Conservation (phyloP, 148 eudicot genomes). For the Vaccinium myrtillus region DNA sequence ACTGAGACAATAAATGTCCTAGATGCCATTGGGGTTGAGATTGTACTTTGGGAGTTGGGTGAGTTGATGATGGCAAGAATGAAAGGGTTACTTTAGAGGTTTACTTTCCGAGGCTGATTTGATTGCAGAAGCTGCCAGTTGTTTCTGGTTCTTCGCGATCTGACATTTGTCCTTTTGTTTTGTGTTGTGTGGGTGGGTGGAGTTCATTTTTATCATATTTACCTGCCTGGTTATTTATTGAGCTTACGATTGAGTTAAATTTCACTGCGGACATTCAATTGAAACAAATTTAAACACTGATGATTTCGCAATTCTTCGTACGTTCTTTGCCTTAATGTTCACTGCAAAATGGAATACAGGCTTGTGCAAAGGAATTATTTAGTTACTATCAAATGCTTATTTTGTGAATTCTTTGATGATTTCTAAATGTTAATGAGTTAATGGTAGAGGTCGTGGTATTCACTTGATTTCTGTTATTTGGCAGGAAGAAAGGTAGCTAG, state of each 20-base stretch:
- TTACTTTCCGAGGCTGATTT: not conserved
- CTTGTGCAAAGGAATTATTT: not conserved
- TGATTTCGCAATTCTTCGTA: not conserved
- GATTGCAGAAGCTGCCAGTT: not conserved
- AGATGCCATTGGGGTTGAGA: no score
- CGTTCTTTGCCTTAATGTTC: not conserved
- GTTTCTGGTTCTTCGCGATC: not conserved
- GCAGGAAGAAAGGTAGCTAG: conserved; percentile 73
- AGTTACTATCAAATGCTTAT: not conserved
- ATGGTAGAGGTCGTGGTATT: not conserved
- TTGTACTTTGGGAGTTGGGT: no score
- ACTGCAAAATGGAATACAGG: not conserved
- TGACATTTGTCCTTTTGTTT: not conserved
- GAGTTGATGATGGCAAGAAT: no score
- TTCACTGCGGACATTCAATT: not conserved
- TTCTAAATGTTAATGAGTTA: not conserved
- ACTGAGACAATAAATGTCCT: not conserved
- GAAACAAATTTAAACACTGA: not conserved
- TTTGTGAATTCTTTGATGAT: not conserved
- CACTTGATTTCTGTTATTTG: conserved; percentile 15
- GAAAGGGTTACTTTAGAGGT: not conserved
- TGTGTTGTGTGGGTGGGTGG: not conserved
- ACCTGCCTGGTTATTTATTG: not conserved
- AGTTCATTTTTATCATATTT: not conserved
- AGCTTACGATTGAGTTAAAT: not conserved